Evolutionary conservation across 164 flowering plant species (phyloP).

Genomic region (Tetrastigma voinierianum): DNA sequence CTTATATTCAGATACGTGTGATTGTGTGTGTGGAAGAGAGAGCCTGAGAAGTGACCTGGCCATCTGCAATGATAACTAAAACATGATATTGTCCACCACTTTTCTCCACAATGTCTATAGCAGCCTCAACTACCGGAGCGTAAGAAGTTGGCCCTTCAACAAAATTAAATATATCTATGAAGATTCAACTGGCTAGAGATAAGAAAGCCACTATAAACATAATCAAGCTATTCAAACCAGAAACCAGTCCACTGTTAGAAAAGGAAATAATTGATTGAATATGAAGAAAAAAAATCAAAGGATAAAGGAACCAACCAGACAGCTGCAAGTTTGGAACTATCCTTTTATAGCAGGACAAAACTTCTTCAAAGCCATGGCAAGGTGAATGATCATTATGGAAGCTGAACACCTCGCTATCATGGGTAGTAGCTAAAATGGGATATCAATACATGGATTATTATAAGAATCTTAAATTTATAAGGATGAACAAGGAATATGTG

Average conservation of each 20-base stretch:
- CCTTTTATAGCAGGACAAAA: conserved; percentile 52
- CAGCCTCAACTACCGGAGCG: conserved; percentile 71
- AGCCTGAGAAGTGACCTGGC: conserved; percentile 45
- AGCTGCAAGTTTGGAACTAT: conserved; percentile 52
- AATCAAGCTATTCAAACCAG: background rate
- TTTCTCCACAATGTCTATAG: conserved; percentile 68
- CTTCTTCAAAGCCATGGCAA: conserved; percentile 85
- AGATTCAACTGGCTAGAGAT: background rate
- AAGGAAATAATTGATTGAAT: background rate
- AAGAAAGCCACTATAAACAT: background rate
- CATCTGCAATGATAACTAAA: conserved; percentile 71
- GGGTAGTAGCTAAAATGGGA: conserved; percentile 56
- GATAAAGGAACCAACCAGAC: conserved; percentile 38
- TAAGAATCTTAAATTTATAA: background rate
- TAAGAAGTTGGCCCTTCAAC: conserved; percentile 77
- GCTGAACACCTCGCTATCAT: conserved; percentile 70
- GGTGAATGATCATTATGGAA: conserved; percentile 61
- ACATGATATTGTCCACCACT: conserved; percentile 73
- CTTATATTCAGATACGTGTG: background rate
- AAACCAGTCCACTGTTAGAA: background rate
- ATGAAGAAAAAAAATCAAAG: background rate
- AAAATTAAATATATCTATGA: conserved; percentile 6
- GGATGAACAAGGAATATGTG: background rate
- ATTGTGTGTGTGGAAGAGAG: background rate
- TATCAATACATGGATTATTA: background rate